A percentile compares a stretch with the other conserved stretches of the same genome.
phyloP scores from a whole-genome alignment of 2,329 filamentous ascomycete species.

The Penicillium digitatum region DNA sequence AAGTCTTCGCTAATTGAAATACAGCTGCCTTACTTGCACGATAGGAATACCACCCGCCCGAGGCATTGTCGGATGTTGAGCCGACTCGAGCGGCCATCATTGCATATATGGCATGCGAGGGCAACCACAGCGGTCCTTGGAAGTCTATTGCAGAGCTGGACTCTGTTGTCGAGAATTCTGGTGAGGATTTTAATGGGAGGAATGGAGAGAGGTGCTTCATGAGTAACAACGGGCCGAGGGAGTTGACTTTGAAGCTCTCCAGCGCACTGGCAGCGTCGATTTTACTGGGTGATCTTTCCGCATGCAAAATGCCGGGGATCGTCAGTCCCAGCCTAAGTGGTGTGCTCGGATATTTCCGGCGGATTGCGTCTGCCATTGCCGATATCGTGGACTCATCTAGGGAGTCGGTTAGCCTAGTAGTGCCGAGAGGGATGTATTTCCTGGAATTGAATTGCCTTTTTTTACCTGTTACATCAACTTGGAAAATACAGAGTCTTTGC shows the following conservation, averaged over 20 bases:
- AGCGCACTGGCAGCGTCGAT: conserved; percentile 60
- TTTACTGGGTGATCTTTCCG: conserved; percentile 67
- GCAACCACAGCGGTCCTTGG: conserved; percentile 38
- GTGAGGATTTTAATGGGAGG: conserved; percentile 57
- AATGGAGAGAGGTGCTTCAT: conserved; percentile 71
- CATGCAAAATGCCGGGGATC: conserved; percentile 66
- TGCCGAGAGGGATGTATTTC: not conserved
- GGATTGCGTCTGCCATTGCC: conserved; percentile 53
- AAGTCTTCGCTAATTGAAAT: conserved; percentile 65
- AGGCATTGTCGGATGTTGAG: conserved; percentile 65
- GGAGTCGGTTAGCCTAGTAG: not conserved
- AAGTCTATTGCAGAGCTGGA: conserved; percentile 4
- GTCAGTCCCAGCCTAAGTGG: conserved; percentile 67
- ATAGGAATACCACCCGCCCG: conserved; percentile 80
- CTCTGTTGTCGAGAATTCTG: conserved; percentile 28
- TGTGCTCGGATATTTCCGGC: conserved; percentile 50
- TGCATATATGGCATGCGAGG: conserved; percentile 60
- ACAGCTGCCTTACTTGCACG: conserved; percentile 71
- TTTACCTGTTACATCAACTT: conserved; percentile 56
- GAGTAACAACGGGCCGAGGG: conserved; percentile 68
- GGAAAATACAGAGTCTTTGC: conserved; percentile 49
- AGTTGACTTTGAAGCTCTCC: conserved; percentile 69
- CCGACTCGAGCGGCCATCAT: conserved; percentile 76
- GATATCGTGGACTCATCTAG: conserved; percentile 61
- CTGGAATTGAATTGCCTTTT: not conserved